Evolutionary conservation across 108 stramenopile genomes (phyloP), one percentile per base, ranked within the genome.

Genomic region (Epithemia pelagica): DNA sequence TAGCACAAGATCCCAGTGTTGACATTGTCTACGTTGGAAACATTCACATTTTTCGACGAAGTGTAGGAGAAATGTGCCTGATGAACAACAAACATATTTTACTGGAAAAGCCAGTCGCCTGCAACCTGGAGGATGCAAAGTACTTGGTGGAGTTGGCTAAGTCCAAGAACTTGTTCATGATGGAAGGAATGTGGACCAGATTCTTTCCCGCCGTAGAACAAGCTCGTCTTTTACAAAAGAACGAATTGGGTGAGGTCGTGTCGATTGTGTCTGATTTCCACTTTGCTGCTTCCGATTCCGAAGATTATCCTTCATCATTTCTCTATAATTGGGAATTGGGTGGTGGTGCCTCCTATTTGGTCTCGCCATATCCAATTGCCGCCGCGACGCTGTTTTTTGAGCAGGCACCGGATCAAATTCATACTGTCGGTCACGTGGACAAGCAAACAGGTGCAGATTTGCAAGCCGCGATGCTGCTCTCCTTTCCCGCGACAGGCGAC

Each of bases 121-220:
- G 86, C 10, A 73, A 66, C 53, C 69, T 76, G 27, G 78, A 83
- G 28, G 90, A 92, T 72, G 80, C 83, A 8, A 37, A 76, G 51
- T 79, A 82, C 58, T 72, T 92, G 56, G 73, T 83, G 57, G 74
- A 70, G 60, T 72, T 88, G 58, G 90, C 90, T 8, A 72, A 75
- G 67, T 74, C 82, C 56, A 64, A 75, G 58, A 81, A 86, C 54
- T 66, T 88, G 59, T 92, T 92, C 72, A 59, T 87, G 5, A 88
- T 92, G 90, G 84, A 85, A 62, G 92, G 92, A 8, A 89, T 94
- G 89, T 94, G 92, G 92, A 92, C 89, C 2, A 67, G 93, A 55
- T 94, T 94, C 70, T 94, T 94, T 51, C 93, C 93, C 2, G 93
- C 88, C 27, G 87, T 94, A 18, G 86, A 86, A 67, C 76, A 85